phyloP scores from a whole-genome alignment of 2,329 filamentous ascomycete genomes.

The Colletotrichum sojae region DNA sequence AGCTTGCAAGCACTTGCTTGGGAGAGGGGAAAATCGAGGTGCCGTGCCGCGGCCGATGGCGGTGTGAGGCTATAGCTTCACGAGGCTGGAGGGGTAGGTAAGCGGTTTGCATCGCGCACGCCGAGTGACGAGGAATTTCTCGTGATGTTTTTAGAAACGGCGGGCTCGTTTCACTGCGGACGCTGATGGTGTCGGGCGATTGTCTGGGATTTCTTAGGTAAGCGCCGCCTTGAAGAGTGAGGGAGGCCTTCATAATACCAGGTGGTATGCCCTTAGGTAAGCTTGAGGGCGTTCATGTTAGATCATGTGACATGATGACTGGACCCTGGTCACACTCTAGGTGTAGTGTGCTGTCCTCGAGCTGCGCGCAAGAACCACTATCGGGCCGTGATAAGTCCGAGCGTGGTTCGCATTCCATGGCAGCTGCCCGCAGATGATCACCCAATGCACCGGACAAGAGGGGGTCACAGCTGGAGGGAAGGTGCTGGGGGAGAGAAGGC shows the following conservation, averaged over 20 bases:
- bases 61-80: conserved; percentile 13
- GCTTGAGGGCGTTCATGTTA: too few relatives aligned
- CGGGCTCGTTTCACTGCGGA: conserved; percentile 26
- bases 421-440: neutral
- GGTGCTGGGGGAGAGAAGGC: neutral
- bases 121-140: too few relatives aligned
- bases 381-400: conserved; percentile 16
- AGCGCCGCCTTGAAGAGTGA: neutral
- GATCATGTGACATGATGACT: too few relatives aligned
- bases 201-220: conserved; percentile 20
- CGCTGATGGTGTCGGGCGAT: conserved; percentile 13
- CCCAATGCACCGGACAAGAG: too few relatives aligned
- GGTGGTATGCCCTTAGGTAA: neutral
- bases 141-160: conserved; percentile 18
- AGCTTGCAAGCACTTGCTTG: conserved; percentile 4
- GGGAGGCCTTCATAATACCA: too few relatives aligned
- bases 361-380: neutral
- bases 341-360: too few relatives aligned
- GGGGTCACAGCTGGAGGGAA: too few relatives aligned
- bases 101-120: conserved; percentile 1
- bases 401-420: conserved; percentile 12
- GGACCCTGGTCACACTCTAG: too few relatives aligned
- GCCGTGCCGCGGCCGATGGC: neutral
- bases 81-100: neutral
- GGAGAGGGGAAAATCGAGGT: neutral